Evolutionary conservation across 2,329 filamentous ascomycete species (phyloP), one percentile per base, ranked within the genome.

Genomic region (Alternaria rosae): DNA sequence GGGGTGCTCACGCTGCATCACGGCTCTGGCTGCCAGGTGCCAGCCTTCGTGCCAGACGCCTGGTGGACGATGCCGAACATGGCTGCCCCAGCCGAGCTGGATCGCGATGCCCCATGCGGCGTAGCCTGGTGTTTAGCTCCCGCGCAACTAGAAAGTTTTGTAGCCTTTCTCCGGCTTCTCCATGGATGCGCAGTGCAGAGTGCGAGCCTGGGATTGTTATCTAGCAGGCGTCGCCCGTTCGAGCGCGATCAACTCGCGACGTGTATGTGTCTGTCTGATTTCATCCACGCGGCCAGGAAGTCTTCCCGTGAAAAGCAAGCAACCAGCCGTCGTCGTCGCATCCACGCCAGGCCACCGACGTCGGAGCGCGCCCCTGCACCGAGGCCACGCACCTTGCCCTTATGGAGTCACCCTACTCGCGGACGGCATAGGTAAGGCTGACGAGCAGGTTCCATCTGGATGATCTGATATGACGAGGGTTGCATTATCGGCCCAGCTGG

Each of bases 161-260:
- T 57, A 43, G 41, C 48, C 67, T 71, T 68, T 77, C 75, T 77
- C 75, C 75, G 75, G 75, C 66, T 64, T 77, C 74, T 77, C 74
- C 75, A 73, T 67, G 61, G 66, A 50, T 21, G 43, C n/a, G 28
- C 41, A n/a, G 30, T 50, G 57, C 59, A 47, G 43, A 47, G 28
- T 15, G 26, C n/a, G 47, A 17, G 26, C 25, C 15, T n/a, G 5
- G 25, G 5, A 21, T 9, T 17, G 41, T 58, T 58, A 58, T 58
- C 56, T 53, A 53, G 7, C 20, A 45, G 28, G 21, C 56, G 11
- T 17, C 44, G 26, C 56, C 47, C 56, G 20, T 38, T 28, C 47
- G 23, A 21, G 20, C 8, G 30, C 47, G n/a, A 35, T 23, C 47
- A n/a, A 8, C 30, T 20, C 28, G 30, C 28, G 20, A 38, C 47